Base-by-base conservation (phyloP, 495 filamentous ascomycete genomes). In the Penicillium lagena region DNA sequence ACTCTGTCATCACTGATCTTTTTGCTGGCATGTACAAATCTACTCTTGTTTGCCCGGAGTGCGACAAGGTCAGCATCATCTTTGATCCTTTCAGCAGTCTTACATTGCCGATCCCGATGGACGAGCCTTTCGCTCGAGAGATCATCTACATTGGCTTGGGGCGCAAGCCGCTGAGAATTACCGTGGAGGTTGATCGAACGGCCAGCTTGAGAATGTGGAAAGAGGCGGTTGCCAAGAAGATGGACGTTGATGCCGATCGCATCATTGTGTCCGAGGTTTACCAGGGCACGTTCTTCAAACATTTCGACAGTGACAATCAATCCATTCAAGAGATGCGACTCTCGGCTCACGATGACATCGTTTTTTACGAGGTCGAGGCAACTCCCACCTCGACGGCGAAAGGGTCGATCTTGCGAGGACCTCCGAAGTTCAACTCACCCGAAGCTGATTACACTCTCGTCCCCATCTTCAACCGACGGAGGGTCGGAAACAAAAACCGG, bases 21-120 rank as follows among this genome's bases (percentile, higher is more conserved):
- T 97, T 98, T 60, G 90, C 87, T 37, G 93, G 93, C 40, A 88
- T 96, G 73, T 98, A 97, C 75, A 96, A 96, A 70, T 96, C 91
- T 27, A 97, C 91, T 5, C 77, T 98, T 35, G 80, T 89, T 46
- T 98, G 93, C 59, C 94, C 91, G 1, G 78, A 70, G 8, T 98
- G 93, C 59, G 76, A 84, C 44, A 98, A 98, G 70, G 85, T 96
- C 66, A 95, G 89, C 75, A 96, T 98, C 49, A 98, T 93, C 5
- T 97, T 98, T 52, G 93, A 98, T 67, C 93, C 93, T 2, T 98
- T 95, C 76, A 96, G 87, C 68, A 93, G 89, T 45, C 64, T 97
- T 29, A 96, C 94, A 0, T 68, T 98, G 17, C 94, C 93, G 45
- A 69, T 98, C 29, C 94, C 93, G 0, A 78, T 95, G 45, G 83